Evolutionary conservation across 176 grass and related monocot species (phyloP), one percentile per base, ranked within the genome.

Genomic region (Phoenix roebelenii): DNA sequence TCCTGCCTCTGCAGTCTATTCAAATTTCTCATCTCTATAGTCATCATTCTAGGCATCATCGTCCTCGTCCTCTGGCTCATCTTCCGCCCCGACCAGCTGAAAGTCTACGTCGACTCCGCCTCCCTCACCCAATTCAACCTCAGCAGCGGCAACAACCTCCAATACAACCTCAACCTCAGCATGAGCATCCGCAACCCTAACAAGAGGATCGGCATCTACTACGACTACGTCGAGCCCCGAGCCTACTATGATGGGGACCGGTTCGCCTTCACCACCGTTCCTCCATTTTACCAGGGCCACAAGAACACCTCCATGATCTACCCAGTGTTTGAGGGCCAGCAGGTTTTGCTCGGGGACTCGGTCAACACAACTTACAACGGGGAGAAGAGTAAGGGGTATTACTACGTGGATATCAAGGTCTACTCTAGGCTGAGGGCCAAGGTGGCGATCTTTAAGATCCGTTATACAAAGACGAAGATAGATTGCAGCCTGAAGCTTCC

Each of bases 341-440:
- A 62, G 5, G 5, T 10, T 18, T 0, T 79, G 22, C 1, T 52
- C 39, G 65, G 61, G 15, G 51, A 23, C 77, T 74, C 74, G 25
- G 19, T 79, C 50, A 16, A 1, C 26, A 74, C 76, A 23, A 82
- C 74, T 16, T 80, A 96, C 64, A 15, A 0, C 20, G 80, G 71
- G 71, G 92, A 97, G 70, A 88, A 17, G 24, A 7, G 30, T 23
- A 72, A 88, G 0, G 81, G 83, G 5, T 91, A 77, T 25, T 97
- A 91, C 72, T 64, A 68, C 58, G n/a, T 97, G 1, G 82, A 83
- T 57, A 58, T 97, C 29, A 61, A 51, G 72, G 19, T 97, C 30
- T 63, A 71, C 58, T 23, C 84, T 12, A 76, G 68, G 26, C 57
- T 90, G 3, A 76, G 61, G 54, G 66, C 75, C 63, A 90, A 74